Evolutionary conservation across 2,329 filamentous ascomycete genomes (phyloP).

Genomic region (Diaporthe eres): DNA sequence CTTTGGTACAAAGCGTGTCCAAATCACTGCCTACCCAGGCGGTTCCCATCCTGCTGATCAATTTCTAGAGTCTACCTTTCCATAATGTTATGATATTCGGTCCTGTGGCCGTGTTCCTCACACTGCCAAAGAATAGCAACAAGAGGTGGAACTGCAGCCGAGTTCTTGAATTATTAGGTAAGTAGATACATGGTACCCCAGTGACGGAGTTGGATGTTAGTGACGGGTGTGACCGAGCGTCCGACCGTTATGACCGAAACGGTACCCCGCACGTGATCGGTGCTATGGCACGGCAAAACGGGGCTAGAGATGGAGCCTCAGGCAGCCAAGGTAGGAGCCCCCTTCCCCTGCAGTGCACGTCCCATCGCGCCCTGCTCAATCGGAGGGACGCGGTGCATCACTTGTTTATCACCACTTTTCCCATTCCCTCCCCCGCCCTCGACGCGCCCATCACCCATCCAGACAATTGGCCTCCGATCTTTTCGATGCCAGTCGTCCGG

Average conservation of each 20-base stretch:
- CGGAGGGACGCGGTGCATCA: slow-evolving; percentile 37
- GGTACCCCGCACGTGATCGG: slow-evolving; percentile 1
- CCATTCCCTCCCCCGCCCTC: slow-evolving; percentile 25
- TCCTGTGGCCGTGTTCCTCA: not conserved
- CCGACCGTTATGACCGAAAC: slow-evolving; percentile 12
- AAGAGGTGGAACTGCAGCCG: not conserved
- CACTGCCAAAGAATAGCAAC: not conserved
- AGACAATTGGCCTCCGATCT: slow-evolving; percentile 47
- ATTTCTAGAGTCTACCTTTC: not conserved
- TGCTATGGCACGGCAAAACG: not conserved
- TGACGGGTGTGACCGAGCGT: not conserved
- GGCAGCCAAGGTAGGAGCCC: slow-evolving; percentile 31
- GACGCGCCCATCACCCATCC: slow-evolving; percentile 43
- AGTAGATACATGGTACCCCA: too few relatives aligned
- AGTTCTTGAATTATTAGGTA: not conserved
- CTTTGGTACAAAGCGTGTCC: not conserved
- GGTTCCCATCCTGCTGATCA: not conserved
- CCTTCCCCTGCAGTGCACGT: slow-evolving; percentile 38
- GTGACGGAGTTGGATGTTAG: not conserved
- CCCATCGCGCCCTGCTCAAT: slow-evolving; percentile 40
- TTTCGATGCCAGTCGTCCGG: slow-evolving; percentile 57
- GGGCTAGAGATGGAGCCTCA: slow-evolving; percentile 37
- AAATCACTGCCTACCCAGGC: not conserved
- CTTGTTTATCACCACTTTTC: slow-evolving; percentile 42
- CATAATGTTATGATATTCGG: not conserved